phyloP scores from a whole-genome alignment of 1,284 basidiomycete species.

The Neonothopanus nambi region DNA sequence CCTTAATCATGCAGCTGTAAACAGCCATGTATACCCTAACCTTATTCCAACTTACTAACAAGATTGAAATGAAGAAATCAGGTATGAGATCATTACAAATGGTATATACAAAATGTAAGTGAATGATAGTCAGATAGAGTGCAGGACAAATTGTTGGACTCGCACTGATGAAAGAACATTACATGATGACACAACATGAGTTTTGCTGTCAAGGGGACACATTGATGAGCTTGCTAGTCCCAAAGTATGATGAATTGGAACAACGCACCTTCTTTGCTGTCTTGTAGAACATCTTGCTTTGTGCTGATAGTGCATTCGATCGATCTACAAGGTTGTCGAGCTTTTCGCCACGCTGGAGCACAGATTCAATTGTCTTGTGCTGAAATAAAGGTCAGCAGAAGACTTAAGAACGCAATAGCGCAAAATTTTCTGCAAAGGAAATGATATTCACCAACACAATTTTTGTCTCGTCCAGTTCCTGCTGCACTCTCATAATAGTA shows the following conservation, averaged over 20 bases:
- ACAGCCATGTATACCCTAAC: too few species aligned
- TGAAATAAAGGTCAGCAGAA: slow-evolving; percentile 30
- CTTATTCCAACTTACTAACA: too few species aligned
- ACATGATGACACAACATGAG: slow-evolving; percentile 61
- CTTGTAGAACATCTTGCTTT: slow-evolving; percentile 96
- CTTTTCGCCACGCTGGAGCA: slow-evolving; percentile 95
- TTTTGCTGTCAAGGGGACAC: slow-evolving; percentile 44
- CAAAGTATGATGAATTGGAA: background rate
- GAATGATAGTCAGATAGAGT: too few species aligned
- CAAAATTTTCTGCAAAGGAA: background rate
- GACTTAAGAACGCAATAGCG: slow-evolving; percentile 5
- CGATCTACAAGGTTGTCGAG: slow-evolving; percentile 96
- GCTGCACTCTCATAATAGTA: slow-evolving; percentile 98
- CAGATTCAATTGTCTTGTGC: slow-evolving; percentile 99
- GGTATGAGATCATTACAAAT: too few species aligned
- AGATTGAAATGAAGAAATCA: too few species aligned
- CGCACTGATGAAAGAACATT: slow-evolving; percentile 19
- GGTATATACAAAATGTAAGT: too few species aligned
- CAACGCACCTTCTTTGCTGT: slow-evolving; percentile 83
- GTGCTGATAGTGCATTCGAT: slow-evolving; percentile 86
- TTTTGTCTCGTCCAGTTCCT: slow-evolving; percentile 99
- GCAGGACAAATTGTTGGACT: too few species aligned
- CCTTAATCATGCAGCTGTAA: too few species aligned
- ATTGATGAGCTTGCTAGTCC: background rate
- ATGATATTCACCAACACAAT: slow-evolving; percentile 78